These are phyloP conservation scores for Paratinospora sagittata DNA, from an alignment of 164 flowering plant genomes.

Conservation along the genomic window DNA sequence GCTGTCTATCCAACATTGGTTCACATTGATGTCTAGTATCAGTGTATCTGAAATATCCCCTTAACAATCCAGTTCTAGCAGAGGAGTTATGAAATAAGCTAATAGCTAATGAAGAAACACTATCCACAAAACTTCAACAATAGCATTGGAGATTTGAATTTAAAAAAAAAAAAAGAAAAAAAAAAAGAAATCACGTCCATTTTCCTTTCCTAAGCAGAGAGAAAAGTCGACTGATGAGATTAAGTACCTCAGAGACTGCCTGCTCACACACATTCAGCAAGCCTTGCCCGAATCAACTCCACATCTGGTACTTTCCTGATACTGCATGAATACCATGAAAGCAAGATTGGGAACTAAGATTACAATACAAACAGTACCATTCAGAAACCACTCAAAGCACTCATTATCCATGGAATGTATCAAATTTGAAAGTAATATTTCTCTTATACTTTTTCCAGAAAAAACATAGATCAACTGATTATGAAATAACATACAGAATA, in stretches of 20 bases:
- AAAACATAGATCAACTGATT: neutral
- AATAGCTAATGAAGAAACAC: neutral
- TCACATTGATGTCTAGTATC: too few relatives aligned
- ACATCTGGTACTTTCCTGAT: constrained; percentile 27
- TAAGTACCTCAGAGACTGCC: constrained; percentile 6
- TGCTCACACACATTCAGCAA: constrained; percentile 23
- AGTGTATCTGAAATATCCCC: too few relatives aligned
- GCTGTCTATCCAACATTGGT: too few relatives aligned
- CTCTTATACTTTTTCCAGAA: neutral
- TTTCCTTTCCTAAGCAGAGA: neutral
- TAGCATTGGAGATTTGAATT: too few relatives aligned
- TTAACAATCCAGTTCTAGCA: neutral
- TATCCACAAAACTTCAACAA: neutral
- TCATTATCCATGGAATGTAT: neutral
- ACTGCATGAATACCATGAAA: constrained; percentile 18
- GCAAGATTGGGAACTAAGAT: neutral
- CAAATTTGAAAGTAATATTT: neutral
- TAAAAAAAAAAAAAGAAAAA: too few relatives aligned
- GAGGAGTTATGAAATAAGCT: neutral
- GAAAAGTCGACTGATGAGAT: constrained; percentile 1
- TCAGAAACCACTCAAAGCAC: neutral
- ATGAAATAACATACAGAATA: neutral
- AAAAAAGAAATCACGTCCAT: too few relatives aligned
- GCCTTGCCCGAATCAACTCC: constrained; percentile 28
- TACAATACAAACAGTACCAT: neutral